These are phyloP conservation scores for Rheum nobile DNA, from an alignment of 148 eudicot genomes.

Conservation along the genomic window DNA sequence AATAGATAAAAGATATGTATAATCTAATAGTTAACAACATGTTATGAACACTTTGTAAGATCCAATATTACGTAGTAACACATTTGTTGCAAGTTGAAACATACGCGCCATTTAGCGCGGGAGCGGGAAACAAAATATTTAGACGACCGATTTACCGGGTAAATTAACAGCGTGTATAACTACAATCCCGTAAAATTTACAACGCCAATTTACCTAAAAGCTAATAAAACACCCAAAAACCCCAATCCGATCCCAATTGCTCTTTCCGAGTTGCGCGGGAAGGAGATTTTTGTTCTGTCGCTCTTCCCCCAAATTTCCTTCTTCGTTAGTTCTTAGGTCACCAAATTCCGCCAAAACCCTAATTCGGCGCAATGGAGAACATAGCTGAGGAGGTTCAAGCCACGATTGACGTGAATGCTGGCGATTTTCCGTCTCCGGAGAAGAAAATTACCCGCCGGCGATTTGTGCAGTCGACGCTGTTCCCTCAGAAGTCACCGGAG, in stretches of 20 bases:
- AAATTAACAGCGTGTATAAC: background rate
- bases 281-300: background rate
- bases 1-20: too few species aligned
- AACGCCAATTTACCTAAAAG: background rate
- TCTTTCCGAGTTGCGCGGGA: conserved; percentile 4
- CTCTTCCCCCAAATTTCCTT: background rate
- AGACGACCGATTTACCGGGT: background rate
- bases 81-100: too few species aligned
- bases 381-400: conserved; percentile 14
- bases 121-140: conserved; percentile 8
- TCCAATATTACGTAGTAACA: too few species aligned
- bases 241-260: conserved; percentile 14
- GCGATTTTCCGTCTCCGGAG: conserved; percentile 22
- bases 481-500: conserved; percentile 37
- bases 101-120: background rate
- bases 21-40: too few species aligned
- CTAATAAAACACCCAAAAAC: background rate
- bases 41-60: too few species aligned
- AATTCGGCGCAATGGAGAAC: conserved; percentile 30
- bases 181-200: too few species aligned
- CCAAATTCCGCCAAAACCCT: conserved; percentile 24
- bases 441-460: conserved; percentile 36
- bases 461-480: conserved; percentile 63
- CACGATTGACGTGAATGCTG: conserved; percentile 7
- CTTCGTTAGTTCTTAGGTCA: background rate